Conservation (phyloP, 2,329 filamentous ascomycete genomes). For the Neurospora crassa region DNA sequence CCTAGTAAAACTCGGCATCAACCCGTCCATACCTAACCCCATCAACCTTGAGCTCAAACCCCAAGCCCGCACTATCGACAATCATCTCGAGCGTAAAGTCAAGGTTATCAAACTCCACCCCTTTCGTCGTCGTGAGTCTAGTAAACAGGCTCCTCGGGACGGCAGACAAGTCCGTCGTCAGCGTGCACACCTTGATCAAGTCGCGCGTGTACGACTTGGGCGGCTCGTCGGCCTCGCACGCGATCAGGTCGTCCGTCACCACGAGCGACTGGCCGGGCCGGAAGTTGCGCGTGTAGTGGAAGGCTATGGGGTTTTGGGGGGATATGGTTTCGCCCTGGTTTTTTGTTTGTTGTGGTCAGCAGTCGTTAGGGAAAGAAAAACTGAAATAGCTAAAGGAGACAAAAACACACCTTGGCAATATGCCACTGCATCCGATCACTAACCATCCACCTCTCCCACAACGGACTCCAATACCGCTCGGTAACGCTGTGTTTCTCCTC, state of each 20-base stretch:
- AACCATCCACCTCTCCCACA: conserved; percentile 80
- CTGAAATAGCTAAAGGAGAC: background rate
- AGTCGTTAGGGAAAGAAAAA: too few relatives aligned
- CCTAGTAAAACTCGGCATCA: conserved; percentile 61
- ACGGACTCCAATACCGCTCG: conserved; percentile 68
- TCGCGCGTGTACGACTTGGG: conserved; percentile 50
- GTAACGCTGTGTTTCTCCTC: conserved; percentile 62
- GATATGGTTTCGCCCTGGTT: conserved; percentile 62
- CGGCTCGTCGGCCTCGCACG: conserved; percentile 59
- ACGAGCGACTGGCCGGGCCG: conserved; percentile 66
- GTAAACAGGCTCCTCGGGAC: conserved; percentile 68
- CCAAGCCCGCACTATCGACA: conserved; percentile 65
- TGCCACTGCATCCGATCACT: conserved; percentile 80
- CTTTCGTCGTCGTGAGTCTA: conserved; percentile 64
- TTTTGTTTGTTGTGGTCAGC: background rate
- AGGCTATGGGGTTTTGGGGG: conserved; percentile 63
- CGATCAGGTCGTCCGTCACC: conserved; percentile 73
- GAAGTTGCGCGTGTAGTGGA: conserved; percentile 82
- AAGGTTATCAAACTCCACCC: conserved; percentile 72
- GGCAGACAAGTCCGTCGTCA: conserved; percentile 70
- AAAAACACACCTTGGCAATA: conserved; percentile 56
- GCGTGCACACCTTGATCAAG: conserved; percentile 64
- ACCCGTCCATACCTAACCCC: conserved; percentile 68
- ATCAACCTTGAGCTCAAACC: conserved; percentile 72
- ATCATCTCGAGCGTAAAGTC: conserved; percentile 79